Conservation (phyloP, 169 alveolate species). For the Babesia caballi region DNA sequence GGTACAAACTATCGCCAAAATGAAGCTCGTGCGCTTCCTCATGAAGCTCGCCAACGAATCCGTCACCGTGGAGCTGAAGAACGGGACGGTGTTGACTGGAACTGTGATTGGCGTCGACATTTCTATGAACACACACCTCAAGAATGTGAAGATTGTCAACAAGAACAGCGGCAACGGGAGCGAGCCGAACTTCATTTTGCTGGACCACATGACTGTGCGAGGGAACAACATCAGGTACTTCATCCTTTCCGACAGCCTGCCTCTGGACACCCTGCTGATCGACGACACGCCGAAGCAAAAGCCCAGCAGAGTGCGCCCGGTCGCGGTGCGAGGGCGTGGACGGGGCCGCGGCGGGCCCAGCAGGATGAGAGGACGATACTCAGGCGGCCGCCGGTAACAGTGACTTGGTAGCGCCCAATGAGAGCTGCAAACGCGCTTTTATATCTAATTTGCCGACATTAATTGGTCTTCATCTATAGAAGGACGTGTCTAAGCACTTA, state of each 20-base stretch:
- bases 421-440: no score
- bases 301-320: slow-evolving; percentile 71
- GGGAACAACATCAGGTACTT: slow-evolving; percentile 94
- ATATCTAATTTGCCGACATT: no score
- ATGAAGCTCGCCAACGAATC: slow-evolving; percentile 95
- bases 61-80: slow-evolving; percentile 95
- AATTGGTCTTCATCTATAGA: no score
- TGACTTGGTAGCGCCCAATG: background rate
- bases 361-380: slow-evolving; percentile 64
- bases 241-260: slow-evolving; percentile 93
- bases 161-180: slow-evolving; percentile 83
- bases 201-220: slow-evolving; percentile 75
- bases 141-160: slow-evolving; percentile 93
- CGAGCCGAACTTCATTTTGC: slow-evolving; percentile 64
- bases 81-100: slow-evolving; percentile 96
- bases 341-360: slow-evolving; percentile 70
- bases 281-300: slow-evolving; percentile 94
- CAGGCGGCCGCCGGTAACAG: slow-evolving; percentile 16
- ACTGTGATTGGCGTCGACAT: slow-evolving; percentile 95
- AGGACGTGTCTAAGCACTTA: background rate
- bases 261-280: slow-evolving; percentile 91
- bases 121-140: slow-evolving; percentile 97
- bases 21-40: slow-evolving; percentile 96
- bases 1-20: slow-evolving; percentile 43
- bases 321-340: slow-evolving; percentile 61